These are phyloP conservation scores for Talaromyces funiculosus DNA, from an alignment of 2,329 filamentous ascomycete species.

Conservation along the genomic window DNA sequence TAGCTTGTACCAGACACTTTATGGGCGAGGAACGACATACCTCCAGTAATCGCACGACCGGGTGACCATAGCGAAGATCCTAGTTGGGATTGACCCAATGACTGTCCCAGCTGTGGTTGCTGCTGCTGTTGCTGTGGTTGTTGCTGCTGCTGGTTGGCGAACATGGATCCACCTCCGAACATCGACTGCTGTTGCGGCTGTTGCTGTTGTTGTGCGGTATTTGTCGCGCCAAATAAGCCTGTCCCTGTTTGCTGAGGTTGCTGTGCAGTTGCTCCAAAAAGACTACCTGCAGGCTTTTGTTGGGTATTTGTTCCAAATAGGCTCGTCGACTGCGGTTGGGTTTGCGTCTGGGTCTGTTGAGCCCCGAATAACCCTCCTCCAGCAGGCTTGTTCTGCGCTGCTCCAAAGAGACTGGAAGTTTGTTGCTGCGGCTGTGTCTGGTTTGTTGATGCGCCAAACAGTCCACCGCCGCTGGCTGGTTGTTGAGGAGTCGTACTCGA, in stretches of 20 bases:
- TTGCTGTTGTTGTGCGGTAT: conserved; percentile 19
- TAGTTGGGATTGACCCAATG: conserved; percentile 28
- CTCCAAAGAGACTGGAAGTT: conserved; percentile 15
- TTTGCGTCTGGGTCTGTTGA: conserved; percentile 11
- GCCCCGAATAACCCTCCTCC: conserved; percentile 24
- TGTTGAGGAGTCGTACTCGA: conserved; percentile 19
- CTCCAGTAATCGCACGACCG: conserved; percentile 39
- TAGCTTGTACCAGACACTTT: conserved; percentile 7
- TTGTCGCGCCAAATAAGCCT: conserved; percentile 20
- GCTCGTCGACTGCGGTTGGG: conserved; percentile 12
- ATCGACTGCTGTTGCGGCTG: conserved; percentile 26
- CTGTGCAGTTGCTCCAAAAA: conserved; percentile 28
- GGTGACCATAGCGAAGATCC: conserved; percentile 41
- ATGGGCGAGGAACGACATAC: conserved; percentile 21
- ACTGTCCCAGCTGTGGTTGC: conserved; percentile 40
- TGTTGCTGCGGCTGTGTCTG: conserved; percentile 26
- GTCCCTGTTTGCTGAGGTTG: conserved; percentile 32
- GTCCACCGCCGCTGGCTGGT: conserved; percentile 17
- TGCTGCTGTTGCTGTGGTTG: conserved; percentile 31
- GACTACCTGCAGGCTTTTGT: conserved; percentile 23
- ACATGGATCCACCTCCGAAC: conserved; percentile 13
- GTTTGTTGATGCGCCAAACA: conserved; percentile 23
- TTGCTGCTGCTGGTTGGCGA: conserved; percentile 16
- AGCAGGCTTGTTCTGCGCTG: conserved; percentile 16
- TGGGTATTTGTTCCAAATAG: conserved; percentile 19